A percentile compares a stretch with the other conserved stretches of the same genome.
phyloP scores from a whole-genome alignment of 352 stramenopile species.

The Globisporangium okanoganense region DNA sequence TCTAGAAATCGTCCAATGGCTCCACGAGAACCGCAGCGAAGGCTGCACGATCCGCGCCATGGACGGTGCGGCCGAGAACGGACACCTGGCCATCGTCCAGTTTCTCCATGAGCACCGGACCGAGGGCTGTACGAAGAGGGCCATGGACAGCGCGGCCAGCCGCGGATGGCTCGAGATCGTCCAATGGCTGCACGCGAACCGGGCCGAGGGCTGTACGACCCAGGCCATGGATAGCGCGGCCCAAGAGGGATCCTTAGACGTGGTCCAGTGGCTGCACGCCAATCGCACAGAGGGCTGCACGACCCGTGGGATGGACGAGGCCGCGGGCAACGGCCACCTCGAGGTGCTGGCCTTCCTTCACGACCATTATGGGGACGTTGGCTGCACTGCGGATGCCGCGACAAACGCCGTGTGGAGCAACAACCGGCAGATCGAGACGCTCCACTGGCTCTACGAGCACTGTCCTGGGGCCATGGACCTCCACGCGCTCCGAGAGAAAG shows the following conservation, averaged over 20 bases:
- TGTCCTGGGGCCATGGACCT: neutral
- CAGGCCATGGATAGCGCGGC: slow-evolving; percentile 26
- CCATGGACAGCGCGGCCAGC: slow-evolving; percentile 9
- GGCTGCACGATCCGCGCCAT: slow-evolving; percentile 12
- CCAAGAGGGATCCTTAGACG: slow-evolving; percentile 1
- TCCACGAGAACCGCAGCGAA: slow-evolving; percentile 3
- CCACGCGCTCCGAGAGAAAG: neutral
- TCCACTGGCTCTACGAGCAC: slow-evolving; percentile 15
- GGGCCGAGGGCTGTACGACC: slow-evolving; percentile 20
- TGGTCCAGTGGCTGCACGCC: slow-evolving; percentile 11
- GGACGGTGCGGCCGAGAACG: slow-evolving; percentile 14
- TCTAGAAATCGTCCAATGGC: slow-evolving; percentile 9
- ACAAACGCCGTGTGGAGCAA: slow-evolving; percentile 7
- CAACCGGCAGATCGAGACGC: slow-evolving; percentile 15
- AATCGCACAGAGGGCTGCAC: slow-evolving; percentile 10
- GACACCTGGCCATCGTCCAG: slow-evolving; percentile 5
- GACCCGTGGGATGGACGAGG: slow-evolving; percentile 7
- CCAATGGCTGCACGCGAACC: slow-evolving; percentile 17
- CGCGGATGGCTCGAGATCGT: slow-evolving; percentile 11
- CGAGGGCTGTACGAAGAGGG: slow-evolving; percentile 8
- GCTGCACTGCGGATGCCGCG: slow-evolving; percentile 9
- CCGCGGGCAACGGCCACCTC: slow-evolving; percentile 8
- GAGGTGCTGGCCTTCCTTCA: slow-evolving; percentile 7
- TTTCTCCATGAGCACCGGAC: slow-evolving; percentile 6
- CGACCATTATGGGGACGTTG: neutral